Conservation (phyloP, 169 alveolate genomes). For the Plasmodium reichenowi region DNA sequence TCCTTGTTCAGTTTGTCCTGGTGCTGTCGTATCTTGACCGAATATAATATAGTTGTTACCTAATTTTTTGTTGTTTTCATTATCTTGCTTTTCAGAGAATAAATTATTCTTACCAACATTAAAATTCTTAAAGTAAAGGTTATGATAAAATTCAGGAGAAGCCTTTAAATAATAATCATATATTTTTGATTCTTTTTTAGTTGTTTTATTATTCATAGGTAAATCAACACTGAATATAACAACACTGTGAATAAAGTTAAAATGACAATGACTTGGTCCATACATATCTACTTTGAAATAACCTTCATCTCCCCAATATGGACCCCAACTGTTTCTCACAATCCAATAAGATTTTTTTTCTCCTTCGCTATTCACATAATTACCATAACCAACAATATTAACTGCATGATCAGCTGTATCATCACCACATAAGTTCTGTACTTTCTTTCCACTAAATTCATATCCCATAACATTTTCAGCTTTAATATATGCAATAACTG, state of each 20-base stretch:
- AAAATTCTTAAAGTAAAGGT: slow-evolving; percentile 9
- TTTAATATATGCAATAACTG: slow-evolving; percentile 48
- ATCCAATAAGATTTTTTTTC: slow-evolving; percentile 28
- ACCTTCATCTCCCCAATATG: slow-evolving; percentile 45
- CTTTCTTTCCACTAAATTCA: slow-evolving; percentile 58
- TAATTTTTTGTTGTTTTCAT: neutral
- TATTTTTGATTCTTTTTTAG: neutral
- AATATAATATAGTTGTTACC: neutral
- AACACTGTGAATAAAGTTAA: slow-evolving; percentile 17
- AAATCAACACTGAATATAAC: slow-evolving; percentile 17
- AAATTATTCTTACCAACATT: neutral
- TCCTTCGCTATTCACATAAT: slow-evolving; percentile 22
- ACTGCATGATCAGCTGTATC: slow-evolving; percentile 64
- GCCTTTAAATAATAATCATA: slow-evolving; percentile 4
- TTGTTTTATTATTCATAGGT: neutral
- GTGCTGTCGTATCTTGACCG: neutral
- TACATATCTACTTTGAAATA: slow-evolving; percentile 51
- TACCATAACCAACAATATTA: slow-evolving; percentile 71
- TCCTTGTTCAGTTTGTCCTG: neutral
- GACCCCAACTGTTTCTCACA: slow-evolving; percentile 40
- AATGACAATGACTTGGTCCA: slow-evolving; percentile 15
- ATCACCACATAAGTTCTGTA: slow-evolving; percentile 40
- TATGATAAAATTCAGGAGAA: slow-evolving; percentile 15
- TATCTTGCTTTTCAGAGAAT: neutral
- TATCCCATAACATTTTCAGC: slow-evolving; percentile 50